Base-by-base conservation (phyloP, 2,329 filamentous ascomycete species). In the Microascus cirrosus region DNA sequence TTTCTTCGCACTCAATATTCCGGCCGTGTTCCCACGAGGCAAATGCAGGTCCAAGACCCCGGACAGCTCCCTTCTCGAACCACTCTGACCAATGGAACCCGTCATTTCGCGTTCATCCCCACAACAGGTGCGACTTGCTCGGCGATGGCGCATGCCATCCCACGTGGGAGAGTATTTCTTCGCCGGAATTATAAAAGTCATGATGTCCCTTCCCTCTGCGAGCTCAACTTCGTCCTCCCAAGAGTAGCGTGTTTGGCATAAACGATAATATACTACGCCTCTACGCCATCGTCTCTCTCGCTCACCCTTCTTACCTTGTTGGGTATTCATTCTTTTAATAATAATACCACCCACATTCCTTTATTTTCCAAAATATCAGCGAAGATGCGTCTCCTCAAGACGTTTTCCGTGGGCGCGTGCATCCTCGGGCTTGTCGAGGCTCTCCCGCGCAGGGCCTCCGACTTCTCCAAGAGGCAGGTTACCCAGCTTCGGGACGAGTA, bases 401-500 rank as follows among this genome's bases (percentile, higher is more conserved):
- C 57, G 22, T 59, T 63, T 42, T 61, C 60, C 45, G 42, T 62
- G 13, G 59, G 62, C 56, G 61, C 60, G 20, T 61, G 54, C 54
- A 42, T 63, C 45, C 58, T 60, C 52, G 60, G 62, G 45, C 58
- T 61, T 22, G 61, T 62, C 53, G 60, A 63, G 36, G 63, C 62
- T 53, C 60, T 62, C 42, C 60, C 61, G 35, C 56, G 59, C 55
- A 59, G 58, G 35, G 60, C 60, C 52, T 59, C 57, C 2, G 42
- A 39, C 24, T 35, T 61, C 12, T 58, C 60, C 36, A 66, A 62
- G 60, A 63, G 64, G 15, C 65, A 67, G 57, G 61, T 63, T 28
- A 60, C 66, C 15, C 56, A 67, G 59, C 63, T 68, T 34, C 63
- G 66, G 4, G 60, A 64, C 34, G 61, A 60, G 28, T 67, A 67